Percentiles rank a stretch among this genome's conserved stretches.
Conservation (phyloP, 176 grass and related monocot genomes). For the Hsuehochloa calcarea region DNA sequence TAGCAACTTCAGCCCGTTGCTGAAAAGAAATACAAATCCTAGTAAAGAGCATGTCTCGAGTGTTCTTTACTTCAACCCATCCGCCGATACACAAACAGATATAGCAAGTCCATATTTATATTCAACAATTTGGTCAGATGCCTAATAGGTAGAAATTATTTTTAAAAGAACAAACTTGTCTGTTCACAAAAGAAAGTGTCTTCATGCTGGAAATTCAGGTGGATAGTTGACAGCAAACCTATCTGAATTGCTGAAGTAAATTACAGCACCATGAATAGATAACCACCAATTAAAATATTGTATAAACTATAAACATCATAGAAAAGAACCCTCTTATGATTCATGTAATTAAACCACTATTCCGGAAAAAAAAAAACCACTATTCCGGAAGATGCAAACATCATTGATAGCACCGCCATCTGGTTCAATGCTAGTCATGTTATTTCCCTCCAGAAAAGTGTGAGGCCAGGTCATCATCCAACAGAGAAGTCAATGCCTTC, state of each 20-base stretch:
- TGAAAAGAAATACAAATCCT: conserved; percentile 44
- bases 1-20: conserved; percentile 54
- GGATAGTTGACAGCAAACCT: neutral
- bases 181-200: neutral
- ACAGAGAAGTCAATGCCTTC: neutral
- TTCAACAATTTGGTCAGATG: neutral
- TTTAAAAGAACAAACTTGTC: no score
- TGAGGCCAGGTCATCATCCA: conserved; percentile 31
- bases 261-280: neutral
- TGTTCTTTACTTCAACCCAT: conserved; percentile 6
- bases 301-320: neutral
- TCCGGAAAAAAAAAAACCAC: conserved; percentile 75
- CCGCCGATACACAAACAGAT: neutral
- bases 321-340: neutral
- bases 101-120: neutral
- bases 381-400: conserved; percentile 71
- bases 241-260: neutral
- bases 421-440: conserved; percentile 95
- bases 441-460: conserved; percentile 64
- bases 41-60: neutral
- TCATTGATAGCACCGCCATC: conserved; percentile 78
- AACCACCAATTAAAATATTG: neutral
- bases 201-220: conserved; percentile 17
- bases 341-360: conserved; percentile 56
- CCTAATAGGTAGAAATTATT: no score